Conservation (phyloP, 306 rosid species). For the Casuarina equisetifolia region DNA sequence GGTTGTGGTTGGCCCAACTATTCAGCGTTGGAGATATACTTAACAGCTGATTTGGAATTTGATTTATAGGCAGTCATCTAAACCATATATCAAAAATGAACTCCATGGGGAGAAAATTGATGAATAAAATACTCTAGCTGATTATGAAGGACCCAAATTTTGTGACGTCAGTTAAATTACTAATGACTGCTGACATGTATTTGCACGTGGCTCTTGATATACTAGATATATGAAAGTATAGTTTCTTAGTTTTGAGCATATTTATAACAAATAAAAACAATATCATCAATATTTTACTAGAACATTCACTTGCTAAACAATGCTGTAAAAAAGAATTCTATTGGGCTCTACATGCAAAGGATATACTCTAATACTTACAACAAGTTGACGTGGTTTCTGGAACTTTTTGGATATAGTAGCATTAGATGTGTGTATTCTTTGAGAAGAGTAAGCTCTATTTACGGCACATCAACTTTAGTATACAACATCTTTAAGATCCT, state of each 20-base stretch:
- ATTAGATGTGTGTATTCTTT: background rate
- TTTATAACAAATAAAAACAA: background rate
- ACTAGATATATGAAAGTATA: background rate
- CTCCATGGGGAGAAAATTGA: background rate
- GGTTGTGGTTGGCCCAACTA: constrained; percentile 5
- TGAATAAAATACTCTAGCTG: background rate
- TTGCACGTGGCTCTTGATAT: background rate
- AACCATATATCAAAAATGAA: background rate
- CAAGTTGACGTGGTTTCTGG: background rate
- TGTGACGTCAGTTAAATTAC: background rate
- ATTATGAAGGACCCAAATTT: background rate
- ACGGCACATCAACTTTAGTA: background rate
- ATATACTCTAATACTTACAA: background rate
- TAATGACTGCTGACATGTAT: background rate
- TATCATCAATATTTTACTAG: background rate
- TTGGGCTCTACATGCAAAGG: background rate
- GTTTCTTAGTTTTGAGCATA: no score
- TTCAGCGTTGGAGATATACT: background rate
- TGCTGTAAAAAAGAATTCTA: background rate
- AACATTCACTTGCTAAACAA: background rate
- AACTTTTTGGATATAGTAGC: background rate
- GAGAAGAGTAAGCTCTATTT: background rate
- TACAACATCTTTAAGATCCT: background rate
- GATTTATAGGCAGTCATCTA: background rate
- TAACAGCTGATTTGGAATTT: background rate